Evolutionary conservation across 305 asterid genomes (phyloP), one percentile per base, ranked within the genome.

Genomic region (Plantago rigida): DNA sequence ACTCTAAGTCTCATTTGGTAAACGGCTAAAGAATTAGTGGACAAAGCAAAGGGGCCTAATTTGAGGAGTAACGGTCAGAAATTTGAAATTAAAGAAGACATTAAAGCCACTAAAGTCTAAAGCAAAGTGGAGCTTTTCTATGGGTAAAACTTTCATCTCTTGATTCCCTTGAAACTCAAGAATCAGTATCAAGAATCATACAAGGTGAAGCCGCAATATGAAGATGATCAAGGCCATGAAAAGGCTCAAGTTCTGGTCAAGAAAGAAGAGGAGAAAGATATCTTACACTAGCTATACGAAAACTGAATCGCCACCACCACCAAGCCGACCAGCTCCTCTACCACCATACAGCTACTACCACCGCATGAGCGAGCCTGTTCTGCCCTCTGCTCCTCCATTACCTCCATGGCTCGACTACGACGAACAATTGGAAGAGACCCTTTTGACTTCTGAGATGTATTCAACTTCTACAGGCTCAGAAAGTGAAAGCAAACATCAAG

Each of bases 321-420:
- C 81, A 3, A 34, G 44, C 12, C 70, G 74, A 36, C 81, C 78
- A 0, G 65, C 78, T 13, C 80, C 81, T 1, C 73, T 66, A 0
- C 79, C 78, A 3, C 69, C 80, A 10, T 72, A 56, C 71, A 24
- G 55, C 36, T 31, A 59, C 26, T 63, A 64, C 45, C 55, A 64
- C 45, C 55, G 67, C 59, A 75, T 62, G 13, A 74, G 68, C 59
- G 71, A 64, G 61, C 73, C 83, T 2, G 65, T 73, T 62, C 75
- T 75, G 70, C 94, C 94, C 1, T 83, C 91, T 1, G 91, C 94
- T 47, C 95, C 95, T 2, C 92, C 92, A 0, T 44, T 86, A 65
- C 92, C 92, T 17, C 77, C 84, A 1, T 77, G 86, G 87, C 52
- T 80, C 45, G 81, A 83, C 15, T 72, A 59, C 47, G 76, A 82